A percentile compares a stretch with the other conserved stretches of the same genome.
These are phyloP conservation scores for Pichia ethanolica DNA, from an alignment of 805 yeast species.

Conservation along the genomic window DNA sequence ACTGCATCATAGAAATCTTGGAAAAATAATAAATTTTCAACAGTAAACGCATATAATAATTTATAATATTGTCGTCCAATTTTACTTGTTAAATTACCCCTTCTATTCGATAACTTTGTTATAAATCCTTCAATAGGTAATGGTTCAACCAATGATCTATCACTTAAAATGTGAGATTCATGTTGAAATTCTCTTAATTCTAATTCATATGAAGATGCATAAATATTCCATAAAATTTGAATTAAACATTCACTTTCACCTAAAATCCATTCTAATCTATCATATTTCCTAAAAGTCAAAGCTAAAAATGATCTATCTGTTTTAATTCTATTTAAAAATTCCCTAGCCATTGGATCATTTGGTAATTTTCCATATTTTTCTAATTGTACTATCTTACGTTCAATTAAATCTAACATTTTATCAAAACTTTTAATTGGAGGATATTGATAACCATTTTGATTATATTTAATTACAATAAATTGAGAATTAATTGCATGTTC, in stretches of 20 bases:
- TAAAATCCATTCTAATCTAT: constrained; percentile 64
- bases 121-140: constrained; percentile 77
- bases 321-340: constrained; percentile 15
- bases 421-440: constrained; percentile 27
- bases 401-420: constrained; percentile 32
- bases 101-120: constrained; percentile 43
- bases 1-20: constrained; percentile 45
- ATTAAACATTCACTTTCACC: constrained; percentile 37
- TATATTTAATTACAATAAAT: constrained; percentile 1
- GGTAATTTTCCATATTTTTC: constrained; percentile 3
- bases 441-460: constrained; percentile 19
- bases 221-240: constrained; percentile 36
- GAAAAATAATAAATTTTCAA: constrained; percentile 54
- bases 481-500: neutral
- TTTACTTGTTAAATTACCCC: constrained; percentile 30
- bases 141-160: constrained; percentile 45
- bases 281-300: constrained; percentile 59
- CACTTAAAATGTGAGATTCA: constrained; percentile 28
- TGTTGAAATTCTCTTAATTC: constrained; percentile 49
- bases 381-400: constrained; percentile 24
- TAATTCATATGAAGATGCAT: constrained; percentile 41
- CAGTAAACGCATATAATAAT: constrained; percentile 56
- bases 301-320: constrained; percentile 24
- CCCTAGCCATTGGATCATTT: constrained; percentile 2
- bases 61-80: constrained; percentile 37